phyloP scores from a whole-genome alignment of 306 rosid genomes.

The Sphenostylis stenocarpa region DNA sequence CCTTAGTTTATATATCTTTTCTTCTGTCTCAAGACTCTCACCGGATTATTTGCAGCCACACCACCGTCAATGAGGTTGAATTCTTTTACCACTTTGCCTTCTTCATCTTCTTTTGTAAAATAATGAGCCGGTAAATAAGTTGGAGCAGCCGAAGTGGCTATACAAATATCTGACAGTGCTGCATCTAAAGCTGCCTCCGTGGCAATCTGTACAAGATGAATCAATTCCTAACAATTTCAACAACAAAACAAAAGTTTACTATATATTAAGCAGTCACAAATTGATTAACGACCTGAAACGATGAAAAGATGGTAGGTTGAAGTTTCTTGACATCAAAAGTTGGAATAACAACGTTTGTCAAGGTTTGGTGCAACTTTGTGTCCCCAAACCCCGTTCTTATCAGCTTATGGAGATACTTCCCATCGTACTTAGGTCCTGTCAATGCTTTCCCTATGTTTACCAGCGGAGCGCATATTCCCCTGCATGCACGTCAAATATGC shows the following conservation, averaged over 20 bases:
- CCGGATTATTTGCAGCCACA: slow-evolving; percentile 43
- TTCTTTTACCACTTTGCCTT: background rate
- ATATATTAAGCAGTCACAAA: background rate
- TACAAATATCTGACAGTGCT: slow-evolving; percentile 37
- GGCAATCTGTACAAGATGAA: slow-evolving; percentile 8
- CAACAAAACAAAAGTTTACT: no score
- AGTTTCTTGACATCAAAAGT: slow-evolving; percentile 34
- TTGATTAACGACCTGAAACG: slow-evolving; percentile 19
- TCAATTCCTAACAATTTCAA: background rate
- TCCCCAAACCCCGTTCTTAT: background rate
- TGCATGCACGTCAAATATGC: slow-evolving; percentile 14
- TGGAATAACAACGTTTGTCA: slow-evolving; percentile 42
- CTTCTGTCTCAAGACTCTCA: background rate
- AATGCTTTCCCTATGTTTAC: slow-evolving; percentile 3
- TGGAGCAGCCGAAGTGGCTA: slow-evolving; percentile 49
- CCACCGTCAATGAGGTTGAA: slow-evolving; percentile 49
- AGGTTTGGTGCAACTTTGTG: slow-evolving; percentile 27
- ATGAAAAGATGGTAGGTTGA: slow-evolving; percentile 43
- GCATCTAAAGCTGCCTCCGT: slow-evolving; percentile 29
- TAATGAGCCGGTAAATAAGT: slow-evolving; percentile 40
- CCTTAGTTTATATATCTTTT: background rate
- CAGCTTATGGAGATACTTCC: slow-evolving; percentile 21
- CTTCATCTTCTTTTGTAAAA: slow-evolving; percentile 31
- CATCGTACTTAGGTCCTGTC: slow-evolving; percentile 40
- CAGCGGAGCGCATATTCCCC: slow-evolving; percentile 34